Base-by-base conservation (phyloP, 2,329 filamentous ascomycete genomes). In the Parascedosporium putredinis region DNA sequence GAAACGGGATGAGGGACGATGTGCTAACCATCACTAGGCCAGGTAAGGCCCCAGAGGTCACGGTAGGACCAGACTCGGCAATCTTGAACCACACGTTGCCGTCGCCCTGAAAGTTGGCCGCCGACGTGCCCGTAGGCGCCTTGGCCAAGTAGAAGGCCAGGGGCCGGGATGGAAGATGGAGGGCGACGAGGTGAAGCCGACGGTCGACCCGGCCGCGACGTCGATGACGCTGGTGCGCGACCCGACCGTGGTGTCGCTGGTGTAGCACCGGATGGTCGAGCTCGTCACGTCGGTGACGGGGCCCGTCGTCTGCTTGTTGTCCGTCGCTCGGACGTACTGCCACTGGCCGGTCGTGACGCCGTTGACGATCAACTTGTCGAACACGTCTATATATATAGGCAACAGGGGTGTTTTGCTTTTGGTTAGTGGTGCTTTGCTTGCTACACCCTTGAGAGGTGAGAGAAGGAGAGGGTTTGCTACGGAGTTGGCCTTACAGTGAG, bases 321-420 rank as follows among this genome's bases (percentile, higher is more conserved):
- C 75, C 7, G 71, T 71, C 45, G 5, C 23, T 31, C 74, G 67
- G 44, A 79, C 70, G 16, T 67, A 75, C 52, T 76, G 67, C 34
- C 67, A 69, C 4, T 74, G 64, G 36, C 60, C 53, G 49, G 72
- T 68, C 10, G 64, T 67, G 14, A 70, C 65, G 20, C 70, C 69
- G 47, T 69, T 73, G 27, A 70, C 69, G 36, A 70, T 62, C 25
- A 71, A 63, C 47, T 69, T 65, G 24, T 66, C 66, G 49, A 71
- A 71, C 55, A 47, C 45, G 34, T 47, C 45, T 47, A 14, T n/a
- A n/a, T n/a, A n/a, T n/a, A n/a, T n/a, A n/a, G n/a, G n/a, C n/a
- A n/a, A n/a, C n/a, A n/a, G n/a, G n/a, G n/a, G n/a, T n/a, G n/a
- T n/a, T n/a, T n/a, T n/a, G n/a, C n/a, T n/a, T n/a, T n/a, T n/a